phyloP scores from a whole-genome alignment of 495 filamentous ascomycete species.

The Sphaerosporella brunnea region DNA sequence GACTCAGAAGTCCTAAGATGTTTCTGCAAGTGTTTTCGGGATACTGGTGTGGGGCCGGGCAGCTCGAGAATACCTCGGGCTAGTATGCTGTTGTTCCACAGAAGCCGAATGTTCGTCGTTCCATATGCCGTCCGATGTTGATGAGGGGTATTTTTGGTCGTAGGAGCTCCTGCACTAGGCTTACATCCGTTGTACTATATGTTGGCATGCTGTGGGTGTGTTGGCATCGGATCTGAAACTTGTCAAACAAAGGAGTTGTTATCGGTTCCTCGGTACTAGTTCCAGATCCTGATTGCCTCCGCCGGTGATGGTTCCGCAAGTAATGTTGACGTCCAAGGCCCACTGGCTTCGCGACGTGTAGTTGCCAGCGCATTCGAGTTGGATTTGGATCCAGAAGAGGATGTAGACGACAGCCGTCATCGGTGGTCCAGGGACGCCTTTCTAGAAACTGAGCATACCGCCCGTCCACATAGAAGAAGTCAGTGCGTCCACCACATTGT shows the following conservation, averaged over 20 bases:
- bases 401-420: neutral
- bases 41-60: neutral
- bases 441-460: neutral
- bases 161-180: neutral
- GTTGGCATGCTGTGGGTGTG: neutral
- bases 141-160: neutral
- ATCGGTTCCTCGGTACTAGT: neutral
- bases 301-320: neutral
- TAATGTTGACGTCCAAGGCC: neutral
- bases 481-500: neutral
- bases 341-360: neutral
- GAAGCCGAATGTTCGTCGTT: neutral
- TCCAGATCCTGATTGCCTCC: neutral
- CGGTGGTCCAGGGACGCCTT: neutral
- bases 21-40: neutral
- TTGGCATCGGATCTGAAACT: neutral
- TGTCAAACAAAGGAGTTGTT: neutral
- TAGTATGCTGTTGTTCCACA: neutral
- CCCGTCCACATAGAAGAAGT: neutral
- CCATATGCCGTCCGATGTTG: too few relatives aligned
- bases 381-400: neutral
- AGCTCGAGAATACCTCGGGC: neutral
- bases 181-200: neutral
- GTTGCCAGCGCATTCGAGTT: conserved; percentile 5
- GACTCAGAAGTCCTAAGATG: neutral